Conservation (phyloP, 2,329 filamentous ascomycete species). For the Aspergillus sp. region DNA sequence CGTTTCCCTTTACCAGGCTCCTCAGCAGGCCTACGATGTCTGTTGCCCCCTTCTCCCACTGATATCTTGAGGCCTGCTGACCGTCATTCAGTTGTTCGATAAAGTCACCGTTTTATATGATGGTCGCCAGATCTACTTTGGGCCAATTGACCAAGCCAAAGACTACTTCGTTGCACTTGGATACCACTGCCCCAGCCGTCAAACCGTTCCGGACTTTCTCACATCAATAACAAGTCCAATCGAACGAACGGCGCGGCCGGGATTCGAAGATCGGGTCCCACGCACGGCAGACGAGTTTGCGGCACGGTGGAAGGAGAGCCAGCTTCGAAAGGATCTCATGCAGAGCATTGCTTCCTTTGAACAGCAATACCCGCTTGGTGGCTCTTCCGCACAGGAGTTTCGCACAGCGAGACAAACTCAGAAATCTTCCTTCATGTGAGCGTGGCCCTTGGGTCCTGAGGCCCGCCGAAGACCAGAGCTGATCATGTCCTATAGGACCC, state of each 20-base stretch:
- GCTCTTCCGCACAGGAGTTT: slow-evolving; percentile 39
- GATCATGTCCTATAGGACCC: too few species aligned
- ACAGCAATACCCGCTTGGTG: slow-evolving; percentile 42
- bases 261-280: slow-evolving; percentile 64
- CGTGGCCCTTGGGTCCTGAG: too few species aligned
- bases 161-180: slow-evolving; percentile 68
- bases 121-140: slow-evolving; percentile 76
- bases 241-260: slow-evolving; percentile 58
- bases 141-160: slow-evolving; percentile 60
- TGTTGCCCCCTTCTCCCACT: not conserved
- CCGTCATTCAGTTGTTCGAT: slow-evolving; percentile 59
- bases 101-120: slow-evolving; percentile 73
- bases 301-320: slow-evolving; percentile 49
- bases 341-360: slow-evolving; percentile 47
- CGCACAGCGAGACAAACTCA: slow-evolving; percentile 27
- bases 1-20: slow-evolving; percentile 58
- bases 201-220: slow-evolving; percentile 72
- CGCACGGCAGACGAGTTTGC: slow-evolving; percentile 70
- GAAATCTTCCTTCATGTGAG: too few species aligned
- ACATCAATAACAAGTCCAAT: slow-evolving; percentile 67
- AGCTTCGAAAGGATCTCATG: slow-evolving; percentile 49
- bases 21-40: slow-evolving; percentile 51
- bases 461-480: too few species aligned
- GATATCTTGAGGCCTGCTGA: not conserved
- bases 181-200: slow-evolving; percentile 66